Base-by-base conservation (phyloP, 768 basidiomycete species). In the Suillus tomentosus region DNA sequence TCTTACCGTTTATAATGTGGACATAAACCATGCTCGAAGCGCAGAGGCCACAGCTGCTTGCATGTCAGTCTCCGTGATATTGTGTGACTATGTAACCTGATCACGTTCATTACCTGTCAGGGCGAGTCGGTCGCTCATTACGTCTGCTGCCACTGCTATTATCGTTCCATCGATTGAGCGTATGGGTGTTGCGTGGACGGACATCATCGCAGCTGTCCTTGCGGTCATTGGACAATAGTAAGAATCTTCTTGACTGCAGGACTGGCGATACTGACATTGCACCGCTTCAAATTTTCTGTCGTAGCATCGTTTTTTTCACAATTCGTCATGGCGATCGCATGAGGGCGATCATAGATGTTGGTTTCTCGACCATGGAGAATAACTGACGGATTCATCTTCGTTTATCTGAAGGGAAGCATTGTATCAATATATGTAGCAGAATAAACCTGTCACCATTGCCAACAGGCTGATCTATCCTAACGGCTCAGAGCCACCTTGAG, bases 1-100 rank as follows among this genome's bases (percentile, higher is more conserved):
- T 0, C 73, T 75, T 22, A 76, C 80, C n/a, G 79, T 86, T 19
- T 87, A 87, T 63, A 71, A 75, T 45, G 82, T 88, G 5, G 88
- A 89, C 67, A 74, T 87, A 13, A 63, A 87, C 69, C 85, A 84
- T 53, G 70, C 77, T 34, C 79, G 81, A n/a, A 88, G 88, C 67
- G 15, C 51, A 31, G 51, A 53, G 15, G 27, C 17, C 17, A 79
- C 82, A 71, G 87, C 85, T 19, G 86, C 82, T 1, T 79, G 75
- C 64, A 78, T 72, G 87, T 87, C 54, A 55, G 82, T 58, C 17
- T 27, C 14, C 31, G 24, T n/a, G 17, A 13, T 57, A 17, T 61
- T 17, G 9, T 10, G 8, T 40, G 54, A 14, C 13, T 27, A 42
- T n/a, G 3, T 11, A 45, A 47, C 11, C 8, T 57, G n/a, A 27